Base-by-base conservation (phyloP, 1,139 yeast genomes). In the Kurtzmaniella quercitrusa region DNA sequence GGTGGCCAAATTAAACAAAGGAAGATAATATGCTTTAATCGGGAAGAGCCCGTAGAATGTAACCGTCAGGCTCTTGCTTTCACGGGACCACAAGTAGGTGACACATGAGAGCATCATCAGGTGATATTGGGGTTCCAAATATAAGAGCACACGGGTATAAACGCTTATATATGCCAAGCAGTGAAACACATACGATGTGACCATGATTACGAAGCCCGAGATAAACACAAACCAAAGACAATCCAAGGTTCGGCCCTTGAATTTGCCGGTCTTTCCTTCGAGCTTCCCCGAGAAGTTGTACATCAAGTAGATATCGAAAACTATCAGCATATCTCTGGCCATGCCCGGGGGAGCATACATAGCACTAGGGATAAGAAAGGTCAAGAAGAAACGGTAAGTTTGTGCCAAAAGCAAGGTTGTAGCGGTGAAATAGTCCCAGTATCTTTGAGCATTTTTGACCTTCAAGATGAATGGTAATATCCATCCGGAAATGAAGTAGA, bases 31-130 rank as follows among this genome's bases (percentile, higher is more conserved):
- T 0, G 83, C 85, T 51, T 77, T 77, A 38, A 81, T 72, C 2
- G 82, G 81, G 45, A 81, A 60, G 45, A 81, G 60, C 1, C 77
- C 76, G 53, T 79, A 62, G 49, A 80, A 75, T 49, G 71, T 75
- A 40, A 79, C 78, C 27, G 65, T 65, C 37, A 77, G 68, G 53
- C 73, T 69, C 56, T 79, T 77, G 57, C 68, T 73, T 2, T 70
- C 62, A 37, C 85, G 62, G 16, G 83, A 76, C 85, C 85, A 81
- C 31, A 81, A 71, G 54, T 73, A 81, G 2, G 82, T 75, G 43
- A 81, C 67, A 37, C 84, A 78, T 5, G 80, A 71, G 29, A 77
- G 59, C 60, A 79, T 65, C 63, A 65, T 62, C 40, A 58, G 63
- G 48, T 69, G 73, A 49, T 65, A 68, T 38, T 56, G 48, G 43